Conservation (phyloP, 805 yeast species). For the Candida gorgasii region DNA sequence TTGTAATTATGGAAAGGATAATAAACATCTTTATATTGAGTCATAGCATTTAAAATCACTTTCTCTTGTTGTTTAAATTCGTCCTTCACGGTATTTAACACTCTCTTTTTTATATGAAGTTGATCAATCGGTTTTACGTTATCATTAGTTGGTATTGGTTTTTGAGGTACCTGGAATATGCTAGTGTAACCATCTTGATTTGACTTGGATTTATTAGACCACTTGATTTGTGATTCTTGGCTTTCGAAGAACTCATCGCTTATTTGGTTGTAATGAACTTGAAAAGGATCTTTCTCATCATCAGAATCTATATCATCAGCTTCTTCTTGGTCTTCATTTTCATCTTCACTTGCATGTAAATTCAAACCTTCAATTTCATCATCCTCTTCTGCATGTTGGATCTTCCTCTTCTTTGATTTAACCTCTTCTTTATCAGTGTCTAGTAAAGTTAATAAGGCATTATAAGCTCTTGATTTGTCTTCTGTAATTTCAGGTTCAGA, state of each 20-base stretch:
- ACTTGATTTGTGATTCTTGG: slow-evolving; percentile 23
- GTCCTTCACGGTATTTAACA: slow-evolving; percentile 22
- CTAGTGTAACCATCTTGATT: slow-evolving; percentile 27
- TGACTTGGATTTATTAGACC: slow-evolving; percentile 26
- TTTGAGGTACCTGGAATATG: slow-evolving; percentile 34
- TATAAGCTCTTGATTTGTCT: slow-evolving; percentile 52
- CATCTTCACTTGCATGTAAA: slow-evolving; percentile 22
- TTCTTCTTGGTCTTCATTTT: slow-evolving; percentile 22
- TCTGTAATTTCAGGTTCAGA: slow-evolving; percentile 18
- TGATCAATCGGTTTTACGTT: slow-evolving; percentile 10
- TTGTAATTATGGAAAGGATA: slow-evolving; percentile 55
- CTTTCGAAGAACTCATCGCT: slow-evolving; percentile 36
- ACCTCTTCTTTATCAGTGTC: slow-evolving; percentile 39
- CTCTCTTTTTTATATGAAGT: slow-evolving; percentile 33
- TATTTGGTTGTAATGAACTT: slow-evolving; percentile 65
- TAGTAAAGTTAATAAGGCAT: slow-evolving; percentile 65
- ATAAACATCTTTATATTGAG: slow-evolving; percentile 70
- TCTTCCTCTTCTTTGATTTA: slow-evolving; percentile 14
- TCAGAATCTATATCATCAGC: slow-evolving; percentile 33
- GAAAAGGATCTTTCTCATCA: slow-evolving; percentile 68
- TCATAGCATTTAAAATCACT: slow-evolving; percentile 60
- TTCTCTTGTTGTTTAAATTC: slow-evolving; percentile 41
- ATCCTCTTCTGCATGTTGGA: slow-evolving; percentile 23
- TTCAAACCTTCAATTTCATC: slow-evolving; percentile 37
- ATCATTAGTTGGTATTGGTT: slow-evolving; percentile 16